A percentile compares a stretch with the other conserved stretches of the same genome.
These are phyloP conservation scores for Globisporangium yorkense DNA, from an alignment of 352 stramenopile genomes.

Conservation along the genomic window DNA sequence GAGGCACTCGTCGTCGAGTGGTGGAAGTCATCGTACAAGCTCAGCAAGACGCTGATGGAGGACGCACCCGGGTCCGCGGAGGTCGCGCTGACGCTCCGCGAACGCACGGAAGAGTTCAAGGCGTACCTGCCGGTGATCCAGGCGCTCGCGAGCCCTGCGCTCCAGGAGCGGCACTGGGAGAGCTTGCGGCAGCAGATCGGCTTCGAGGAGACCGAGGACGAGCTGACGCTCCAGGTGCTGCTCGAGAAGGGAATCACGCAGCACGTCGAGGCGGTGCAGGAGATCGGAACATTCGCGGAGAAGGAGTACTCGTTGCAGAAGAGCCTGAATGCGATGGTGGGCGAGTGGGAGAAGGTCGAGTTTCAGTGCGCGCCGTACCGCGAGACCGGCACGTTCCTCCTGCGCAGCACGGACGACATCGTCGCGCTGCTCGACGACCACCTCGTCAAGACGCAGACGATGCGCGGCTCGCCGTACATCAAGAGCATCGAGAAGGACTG, in stretches of 20 bases:
- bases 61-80: slow-evolving; percentile 82
- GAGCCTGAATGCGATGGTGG: slow-evolving; percentile 90
- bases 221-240: slow-evolving; percentile 78
- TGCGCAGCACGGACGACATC: slow-evolving; percentile 87
- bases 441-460: slow-evolving; percentile 93
- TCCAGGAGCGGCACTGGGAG: slow-evolving; percentile 92
- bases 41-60: slow-evolving; percentile 88
- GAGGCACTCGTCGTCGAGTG: slow-evolving; percentile 88
- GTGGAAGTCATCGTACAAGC: slow-evolving; percentile 92
- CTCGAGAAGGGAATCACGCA: slow-evolving; percentile 78
- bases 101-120: slow-evolving; percentile 91
- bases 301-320: slow-evolving; percentile 95
- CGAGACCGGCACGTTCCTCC: slow-evolving; percentile 89
- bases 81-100: slow-evolving; percentile 82
- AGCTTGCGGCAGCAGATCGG: slow-evolving; percentile 86
- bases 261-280: slow-evolving; percentile 89
- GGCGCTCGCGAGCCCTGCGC: slow-evolving; percentile 84
- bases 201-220: slow-evolving; percentile 80
- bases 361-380: slow-evolving; percentile 92
- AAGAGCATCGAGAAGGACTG: slow-evolving; percentile 91
- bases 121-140: slow-evolving; percentile 91
- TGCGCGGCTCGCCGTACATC: slow-evolving; percentile 93
- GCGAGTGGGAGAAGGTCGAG: slow-evolving; percentile 92
- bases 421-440: slow-evolving; percentile 91
- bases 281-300: slow-evolving; percentile 89